Base-by-base conservation (phyloP, 495 filamentous ascomycete genomes). In the Cercophora scortea region DNA sequence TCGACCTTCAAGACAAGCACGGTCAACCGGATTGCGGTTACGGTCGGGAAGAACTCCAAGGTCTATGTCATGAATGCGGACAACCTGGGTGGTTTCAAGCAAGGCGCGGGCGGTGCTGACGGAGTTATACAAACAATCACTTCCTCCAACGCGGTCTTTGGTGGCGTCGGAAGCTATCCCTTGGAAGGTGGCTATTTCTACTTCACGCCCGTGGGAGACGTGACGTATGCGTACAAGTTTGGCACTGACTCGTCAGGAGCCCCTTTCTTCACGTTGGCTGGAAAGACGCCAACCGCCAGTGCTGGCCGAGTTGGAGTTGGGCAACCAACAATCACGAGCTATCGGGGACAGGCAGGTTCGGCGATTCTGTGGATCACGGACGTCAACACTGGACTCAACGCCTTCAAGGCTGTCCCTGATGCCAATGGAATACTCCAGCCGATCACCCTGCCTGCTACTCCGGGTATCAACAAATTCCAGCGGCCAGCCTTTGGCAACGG, bases 171-270 rank as follows among this genome's bases (percentile, higher is more conserved):
- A 0, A 70, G 68, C 8, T 71, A 76, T 56, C 75, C 75, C 11
- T 56, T 76, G 1, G 75, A 71, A 52, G 73, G 73, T 11, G 75
- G 76, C 9, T 78, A 71, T 53, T 63, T 79, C 44, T 79, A 79
- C 52, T 67, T 70, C 47, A 71, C 63, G 18, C 69, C 67, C 19
- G 65, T 66, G 36, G 62, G 60, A 15, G 51, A 61, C 53, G 50
- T 51, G 8, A 65, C 61, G 15, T 45, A 54, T 1, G 64, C 55
- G 17, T 72, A 69, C 62, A 71, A 72, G 52, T 56, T 75, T 15
- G 60, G 61, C 15, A 61, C 61, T 19, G 63, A 71, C 50, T 32
- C 52, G 2, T 46, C 55, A 10, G 72, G 72, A 15, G 57, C 59
- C 5, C 72, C 71, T 6, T 42, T 61, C 6, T 75, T 77, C 51